These are phyloP conservation scores for Coniferiporia sulphurascens DNA, from an alignment of 1,284 basidiomycete genomes.

Conservation along the genomic window DNA sequence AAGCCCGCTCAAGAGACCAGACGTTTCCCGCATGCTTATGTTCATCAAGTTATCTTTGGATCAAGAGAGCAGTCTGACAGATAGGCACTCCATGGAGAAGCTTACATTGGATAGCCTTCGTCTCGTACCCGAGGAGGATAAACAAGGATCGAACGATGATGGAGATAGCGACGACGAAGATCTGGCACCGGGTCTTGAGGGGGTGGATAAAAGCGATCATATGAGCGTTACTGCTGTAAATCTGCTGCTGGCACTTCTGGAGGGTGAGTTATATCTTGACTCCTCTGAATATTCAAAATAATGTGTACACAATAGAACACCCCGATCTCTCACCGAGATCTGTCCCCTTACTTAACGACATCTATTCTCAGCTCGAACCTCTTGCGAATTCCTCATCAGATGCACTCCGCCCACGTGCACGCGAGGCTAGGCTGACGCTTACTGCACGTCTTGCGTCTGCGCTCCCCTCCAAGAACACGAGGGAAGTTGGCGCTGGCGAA, in stretches of 20 bases:
- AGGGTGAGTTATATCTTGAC: conserved; percentile 49
- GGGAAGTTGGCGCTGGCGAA: conserved; percentile 30
- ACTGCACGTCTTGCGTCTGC: conserved; percentile 60
- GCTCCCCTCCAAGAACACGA: conserved; percentile 24
- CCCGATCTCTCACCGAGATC: conserved; percentile 58
- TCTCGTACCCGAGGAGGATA: conserved; percentile 34
- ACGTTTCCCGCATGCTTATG: conserved; percentile 51
- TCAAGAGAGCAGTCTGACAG: conserved; percentile 22
- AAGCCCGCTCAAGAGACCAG: conserved; percentile 62
- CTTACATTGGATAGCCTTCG: conserved; percentile 38
- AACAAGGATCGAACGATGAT: conserved; percentile 27
- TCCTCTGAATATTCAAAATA: not conserved
- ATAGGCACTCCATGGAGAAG: conserved; percentile 13
- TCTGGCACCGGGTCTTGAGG: conserved; percentile 30
- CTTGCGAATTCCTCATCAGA: conserved; percentile 44
- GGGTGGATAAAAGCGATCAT: conserved; percentile 47
- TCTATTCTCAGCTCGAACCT: conserved; percentile 61
- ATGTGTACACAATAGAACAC: conserved; percentile 47
- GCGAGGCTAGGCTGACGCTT: conserved; percentile 79
- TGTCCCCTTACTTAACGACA: conserved; percentile 63
- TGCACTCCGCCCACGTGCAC: conserved; percentile 52
- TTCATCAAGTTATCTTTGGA: conserved; percentile 75
- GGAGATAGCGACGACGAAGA: conserved; percentile 62
- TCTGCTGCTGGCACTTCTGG: conserved; percentile 74
- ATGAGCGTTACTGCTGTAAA: conserved; percentile 74